A percentile compares a stretch with the other conserved stretches of the same genome.
Evolutionary conservation across 108 stramenopile genomes (phyloP).

Genomic region (Schizochytrium sp.): DNA sequence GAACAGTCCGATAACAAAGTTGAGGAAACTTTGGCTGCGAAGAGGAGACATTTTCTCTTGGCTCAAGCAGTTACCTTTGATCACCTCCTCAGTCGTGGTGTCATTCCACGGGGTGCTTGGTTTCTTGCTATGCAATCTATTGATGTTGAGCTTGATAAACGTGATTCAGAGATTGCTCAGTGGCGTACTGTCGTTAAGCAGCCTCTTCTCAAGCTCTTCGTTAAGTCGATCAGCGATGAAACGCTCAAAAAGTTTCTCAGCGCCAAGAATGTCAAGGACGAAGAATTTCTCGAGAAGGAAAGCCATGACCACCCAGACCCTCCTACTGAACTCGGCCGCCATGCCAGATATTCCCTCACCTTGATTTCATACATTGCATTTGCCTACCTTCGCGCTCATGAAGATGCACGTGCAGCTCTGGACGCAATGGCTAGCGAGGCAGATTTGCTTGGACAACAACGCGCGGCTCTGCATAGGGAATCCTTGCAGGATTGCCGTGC

Average conservation of each 20-base stretch:
- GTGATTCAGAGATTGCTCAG: slow-evolving; percentile 49
- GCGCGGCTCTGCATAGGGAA: slow-evolving; percentile 5
- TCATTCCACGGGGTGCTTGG: slow-evolving; percentile 37
- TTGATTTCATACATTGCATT: slow-evolving; percentile 42
- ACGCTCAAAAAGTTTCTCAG: neutral
- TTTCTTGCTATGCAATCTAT: slow-evolving; percentile 48
- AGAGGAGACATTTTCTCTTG: slow-evolving; percentile 32
- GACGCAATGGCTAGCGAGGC: slow-evolving; percentile 1
- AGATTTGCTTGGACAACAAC: slow-evolving; percentile 4
- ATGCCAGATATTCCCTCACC: slow-evolving; percentile 22
- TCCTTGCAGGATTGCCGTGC: slow-evolving; percentile 26
- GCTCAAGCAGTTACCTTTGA: slow-evolving; percentile 50
- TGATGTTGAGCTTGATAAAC: slow-evolving; percentile 29
- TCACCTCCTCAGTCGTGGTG: neutral
- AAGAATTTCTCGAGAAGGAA: neutral
- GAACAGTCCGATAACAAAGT: neutral
- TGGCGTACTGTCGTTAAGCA: neutral
- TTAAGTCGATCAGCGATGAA: neutral
- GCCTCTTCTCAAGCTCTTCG: neutral
- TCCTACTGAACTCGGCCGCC: neutral
- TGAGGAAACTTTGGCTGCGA: neutral
- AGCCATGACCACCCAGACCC: neutral
- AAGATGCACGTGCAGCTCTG: slow-evolving; percentile 28
- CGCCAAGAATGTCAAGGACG: slow-evolving; percentile 6
- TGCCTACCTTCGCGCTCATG: slow-evolving; percentile 47